Evolutionary conservation across 73 alveolate genomes (phyloP).

Genomic region (Effrenium voratum): DNA sequence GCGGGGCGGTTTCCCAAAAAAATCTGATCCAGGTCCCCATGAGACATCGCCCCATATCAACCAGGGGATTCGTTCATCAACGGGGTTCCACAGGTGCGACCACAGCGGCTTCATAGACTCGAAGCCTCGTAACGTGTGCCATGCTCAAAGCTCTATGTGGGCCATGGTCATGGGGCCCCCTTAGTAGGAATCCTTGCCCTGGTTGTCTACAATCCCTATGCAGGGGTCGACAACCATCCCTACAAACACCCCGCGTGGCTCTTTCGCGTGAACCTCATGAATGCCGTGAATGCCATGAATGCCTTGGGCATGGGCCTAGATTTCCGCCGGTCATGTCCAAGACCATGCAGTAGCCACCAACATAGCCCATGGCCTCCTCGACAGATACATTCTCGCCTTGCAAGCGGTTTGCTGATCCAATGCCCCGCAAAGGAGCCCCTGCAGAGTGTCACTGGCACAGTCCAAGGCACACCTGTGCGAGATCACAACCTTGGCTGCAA

Average conservation of each 20-base stretch:
- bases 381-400: conserved; percentile 52
- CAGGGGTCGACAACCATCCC: no score
- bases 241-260: no score
- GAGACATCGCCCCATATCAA: no score
- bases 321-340: conserved; percentile 74
- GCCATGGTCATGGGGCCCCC: background rate
- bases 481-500: conserved; percentile 32
- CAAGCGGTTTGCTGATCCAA: background rate
- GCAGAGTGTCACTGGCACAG: background rate
- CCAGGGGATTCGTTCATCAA: no score
- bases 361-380: conserved; percentile 60
- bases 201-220: background rate
- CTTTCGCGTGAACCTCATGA: no score
- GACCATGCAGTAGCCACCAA: conserved; percentile 88
- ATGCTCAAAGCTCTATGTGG: background rate
- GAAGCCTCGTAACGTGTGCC: conserved; percentile 5
- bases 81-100: conserved; percentile 7
- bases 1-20: no score
- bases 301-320: conserved; percentile 28
- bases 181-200: background rate
- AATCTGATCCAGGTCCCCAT: no score
- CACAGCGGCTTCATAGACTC: conserved; percentile 61
- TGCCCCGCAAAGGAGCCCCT: background rate
- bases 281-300: no score
- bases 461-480: conserved; percentile 59